These are phyloP conservation scores for Gryganskiella cystojenkinii DNA, from an alignment of 192 early-diverging fungal species.

Conservation along the genomic window DNA sequence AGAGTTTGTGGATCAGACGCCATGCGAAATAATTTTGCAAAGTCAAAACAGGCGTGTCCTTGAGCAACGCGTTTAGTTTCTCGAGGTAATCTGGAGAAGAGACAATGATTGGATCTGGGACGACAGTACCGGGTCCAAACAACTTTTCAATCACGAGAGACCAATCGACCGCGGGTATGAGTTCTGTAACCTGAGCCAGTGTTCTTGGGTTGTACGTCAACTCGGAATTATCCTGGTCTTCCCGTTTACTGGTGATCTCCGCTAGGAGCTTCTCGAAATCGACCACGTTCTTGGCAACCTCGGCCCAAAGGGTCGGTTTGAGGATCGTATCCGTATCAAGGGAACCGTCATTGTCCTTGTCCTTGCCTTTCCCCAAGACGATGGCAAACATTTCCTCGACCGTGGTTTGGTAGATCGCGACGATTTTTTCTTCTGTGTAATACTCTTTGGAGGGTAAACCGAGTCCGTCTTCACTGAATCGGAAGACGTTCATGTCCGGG, in stretches of 20 bases:
- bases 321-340: neutral
- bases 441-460: slow-evolving; percentile 74
- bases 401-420: slow-evolving; percentile 54
- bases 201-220: slow-evolving; percentile 60
- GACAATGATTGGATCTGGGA: slow-evolving; percentile 58
- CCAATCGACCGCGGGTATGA: slow-evolving; percentile 59
- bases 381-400: slow-evolving; percentile 55
- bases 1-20: slow-evolving; percentile 53
- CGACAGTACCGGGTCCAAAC: neutral
- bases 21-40: slow-evolving; percentile 66
- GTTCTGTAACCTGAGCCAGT: slow-evolving; percentile 34
- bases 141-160: slow-evolving; percentile 27
- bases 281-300: slow-evolving; percentile 61
- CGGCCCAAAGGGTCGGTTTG: slow-evolving; percentile 24
- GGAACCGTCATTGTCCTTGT: neutral
- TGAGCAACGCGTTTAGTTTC: slow-evolving; percentile 51
- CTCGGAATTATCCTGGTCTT: slow-evolving; percentile 62
- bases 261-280: slow-evolving; percentile 70
- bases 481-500: slow-evolving; percentile 62
- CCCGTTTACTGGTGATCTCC: slow-evolving; percentile 54
- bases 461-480: slow-evolving; percentile 62
- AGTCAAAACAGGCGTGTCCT: slow-evolving; percentile 41
- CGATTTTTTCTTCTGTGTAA: slow-evolving; percentile 61
- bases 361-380: slow-evolving; percentile 37
- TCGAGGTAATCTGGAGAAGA: slow-evolving; percentile 58